phyloP scores from a whole-genome alignment of 176 grass and related monocot genomes.

The Avena atlantica region DNA sequence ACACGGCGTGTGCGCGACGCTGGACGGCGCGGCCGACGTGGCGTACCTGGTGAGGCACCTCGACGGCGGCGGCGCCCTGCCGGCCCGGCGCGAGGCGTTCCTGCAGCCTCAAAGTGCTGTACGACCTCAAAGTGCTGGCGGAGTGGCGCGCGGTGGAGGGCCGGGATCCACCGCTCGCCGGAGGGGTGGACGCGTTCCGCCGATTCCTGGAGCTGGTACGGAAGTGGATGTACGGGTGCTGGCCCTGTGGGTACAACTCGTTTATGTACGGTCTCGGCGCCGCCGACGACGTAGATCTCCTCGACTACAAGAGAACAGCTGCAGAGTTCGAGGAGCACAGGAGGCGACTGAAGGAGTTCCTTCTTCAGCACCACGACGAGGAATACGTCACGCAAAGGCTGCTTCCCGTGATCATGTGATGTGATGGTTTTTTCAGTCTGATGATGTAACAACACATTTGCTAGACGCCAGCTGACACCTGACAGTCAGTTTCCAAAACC shows the following conservation, averaged over 20 bases:
- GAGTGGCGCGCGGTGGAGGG: background rate
- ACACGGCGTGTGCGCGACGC: background rate
- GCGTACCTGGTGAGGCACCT: background rate
- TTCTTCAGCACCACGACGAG: background rate
- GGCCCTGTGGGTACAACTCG: background rate
- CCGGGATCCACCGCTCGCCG: background rate
- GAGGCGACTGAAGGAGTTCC: background rate
- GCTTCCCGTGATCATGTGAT: background rate
- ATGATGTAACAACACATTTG: too few relatives aligned
- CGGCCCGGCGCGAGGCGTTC: slow-evolving; percentile 1
- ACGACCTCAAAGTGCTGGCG: slow-evolving; percentile 4
- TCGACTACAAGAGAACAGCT: background rate
- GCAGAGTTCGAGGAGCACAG: background rate
- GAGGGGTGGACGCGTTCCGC: background rate
- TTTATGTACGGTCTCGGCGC: slow-evolving; percentile 9
- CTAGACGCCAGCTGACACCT: too few relatives aligned
- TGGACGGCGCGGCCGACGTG: slow-evolving; percentile 1
- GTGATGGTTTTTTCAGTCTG: too few relatives aligned
- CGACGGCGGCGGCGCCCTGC: background rate
- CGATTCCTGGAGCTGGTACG: background rate
- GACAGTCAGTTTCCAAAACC: too few relatives aligned
- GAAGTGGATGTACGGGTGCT: background rate
- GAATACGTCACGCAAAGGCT: background rate
- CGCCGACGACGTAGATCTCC: background rate
- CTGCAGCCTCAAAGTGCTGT: background rate